Conservation (phyloP, 1,284 basidiomycete genomes). For the Lentinula novae-zelandiae region DNA sequence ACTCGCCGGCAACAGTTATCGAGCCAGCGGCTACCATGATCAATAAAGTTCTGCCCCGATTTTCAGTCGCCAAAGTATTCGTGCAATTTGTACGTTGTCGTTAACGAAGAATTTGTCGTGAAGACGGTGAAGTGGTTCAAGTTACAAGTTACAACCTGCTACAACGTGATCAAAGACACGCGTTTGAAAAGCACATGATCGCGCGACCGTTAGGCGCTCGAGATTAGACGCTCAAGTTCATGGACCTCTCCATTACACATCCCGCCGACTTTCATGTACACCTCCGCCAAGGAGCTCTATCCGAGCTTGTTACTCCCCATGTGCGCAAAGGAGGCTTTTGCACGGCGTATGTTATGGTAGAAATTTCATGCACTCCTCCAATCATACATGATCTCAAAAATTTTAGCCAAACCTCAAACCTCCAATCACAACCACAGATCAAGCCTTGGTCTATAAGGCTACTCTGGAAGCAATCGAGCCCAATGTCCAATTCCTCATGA, state of each 20-base stretch:
- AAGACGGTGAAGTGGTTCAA: not conserved
- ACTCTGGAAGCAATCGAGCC: conserved; percentile 77
- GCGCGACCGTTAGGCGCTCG: not conserved
- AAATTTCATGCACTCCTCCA: conserved; percentile 3
- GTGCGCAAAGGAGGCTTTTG: conserved; percentile 86
- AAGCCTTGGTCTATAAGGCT: conserved; percentile 80
- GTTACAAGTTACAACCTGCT: not conserved
- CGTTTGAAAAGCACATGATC: conserved; percentile 7
- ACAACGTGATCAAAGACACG: conserved; percentile 7
- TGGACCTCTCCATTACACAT: conserved; percentile 48
- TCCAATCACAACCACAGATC: conserved; percentile 83
- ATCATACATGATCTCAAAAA: conserved; percentile 16
- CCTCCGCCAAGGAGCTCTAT: conserved; percentile 84
- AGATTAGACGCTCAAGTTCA: not conserved
- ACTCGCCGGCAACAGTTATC: conserved; percentile 79
- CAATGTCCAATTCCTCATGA: conserved; percentile 88
- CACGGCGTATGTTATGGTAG: conserved; percentile 96
- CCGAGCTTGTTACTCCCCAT: conserved; percentile 87
- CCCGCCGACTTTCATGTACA: conserved; percentile 98
- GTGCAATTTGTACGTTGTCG: not conserved
- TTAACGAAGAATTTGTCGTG: not conserved
- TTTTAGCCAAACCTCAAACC: conserved; percentile 90
- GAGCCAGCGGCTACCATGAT: conserved; percentile 80
- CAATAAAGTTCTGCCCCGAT: not conserved
- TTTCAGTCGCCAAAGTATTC: not conserved